Conservation (phyloP, 768 basidiomycete genomes). For the Tylopilus subfusipes region DNA sequence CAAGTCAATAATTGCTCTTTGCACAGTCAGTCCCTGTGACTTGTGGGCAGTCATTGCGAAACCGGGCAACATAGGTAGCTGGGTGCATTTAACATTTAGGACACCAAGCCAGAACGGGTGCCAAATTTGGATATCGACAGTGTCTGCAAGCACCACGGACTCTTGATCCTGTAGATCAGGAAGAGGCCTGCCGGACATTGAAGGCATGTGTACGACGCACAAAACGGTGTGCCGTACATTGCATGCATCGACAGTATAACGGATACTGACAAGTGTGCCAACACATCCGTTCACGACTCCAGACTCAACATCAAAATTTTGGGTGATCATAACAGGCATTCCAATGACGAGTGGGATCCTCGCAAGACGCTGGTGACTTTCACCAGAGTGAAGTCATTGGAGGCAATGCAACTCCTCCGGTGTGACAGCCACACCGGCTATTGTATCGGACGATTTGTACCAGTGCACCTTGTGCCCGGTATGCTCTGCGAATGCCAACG, state of each 20-base stretch:
- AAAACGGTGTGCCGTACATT: background rate
- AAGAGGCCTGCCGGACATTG: too few relatives aligned
- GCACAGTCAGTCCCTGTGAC: background rate
- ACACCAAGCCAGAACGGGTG: background rate
- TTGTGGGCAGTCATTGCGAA: background rate
- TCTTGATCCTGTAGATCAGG: background rate
- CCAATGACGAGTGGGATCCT: too few relatives aligned
- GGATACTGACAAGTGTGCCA: background rate
- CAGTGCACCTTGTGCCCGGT: too few relatives aligned
- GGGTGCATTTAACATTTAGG: background rate
- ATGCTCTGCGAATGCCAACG: too few relatives aligned
- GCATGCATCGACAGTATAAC: background rate
- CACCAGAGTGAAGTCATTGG: background rate
- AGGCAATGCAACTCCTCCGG: too few relatives aligned
- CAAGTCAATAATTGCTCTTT: background rate
- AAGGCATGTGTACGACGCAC: background rate
- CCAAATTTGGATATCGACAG: background rate
- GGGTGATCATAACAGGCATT: background rate
- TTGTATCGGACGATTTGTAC: too few relatives aligned
- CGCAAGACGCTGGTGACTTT: background rate
- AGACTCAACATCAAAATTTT: background rate
- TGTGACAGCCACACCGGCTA: too few relatives aligned
- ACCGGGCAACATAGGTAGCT: background rate
- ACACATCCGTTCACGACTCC: background rate
- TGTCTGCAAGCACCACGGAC: background rate